Conservation (phyloP, 352 stramenopile genomes). For the Globisporangium paroecandrum region DNA sequence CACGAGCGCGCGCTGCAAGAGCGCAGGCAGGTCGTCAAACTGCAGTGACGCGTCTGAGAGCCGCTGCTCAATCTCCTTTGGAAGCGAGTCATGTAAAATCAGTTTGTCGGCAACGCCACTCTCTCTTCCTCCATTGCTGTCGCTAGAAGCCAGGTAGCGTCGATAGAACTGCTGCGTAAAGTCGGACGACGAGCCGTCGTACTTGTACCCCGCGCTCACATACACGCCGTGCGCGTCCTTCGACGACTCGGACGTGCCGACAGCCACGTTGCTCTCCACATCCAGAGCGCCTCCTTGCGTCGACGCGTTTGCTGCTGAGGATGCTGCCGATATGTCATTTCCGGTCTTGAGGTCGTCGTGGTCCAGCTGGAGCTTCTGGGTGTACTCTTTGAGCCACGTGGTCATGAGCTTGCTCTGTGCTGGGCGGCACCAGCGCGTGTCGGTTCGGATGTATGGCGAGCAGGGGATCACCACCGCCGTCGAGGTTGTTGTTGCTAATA, state of each 20-base stretch:
- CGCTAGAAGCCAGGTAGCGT: slow-evolving; percentile 12
- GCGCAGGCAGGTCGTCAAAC: slow-evolving; percentile 22
- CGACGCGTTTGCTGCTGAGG: not conserved
- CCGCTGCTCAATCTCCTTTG: slow-evolving; percentile 19
- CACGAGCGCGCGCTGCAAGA: slow-evolving; percentile 31
- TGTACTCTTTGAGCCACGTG: slow-evolving; percentile 13
- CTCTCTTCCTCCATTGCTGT: not conserved
- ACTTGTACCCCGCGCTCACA: slow-evolving; percentile 17
- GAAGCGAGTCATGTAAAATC: slow-evolving; percentile 11
- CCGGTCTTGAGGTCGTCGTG: not conserved
- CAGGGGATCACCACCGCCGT: slow-evolving; percentile 12
- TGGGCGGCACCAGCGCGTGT: slow-evolving; percentile 12
- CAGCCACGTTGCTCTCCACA: not conserved
- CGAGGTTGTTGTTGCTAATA: too few species aligned
- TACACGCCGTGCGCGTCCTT: slow-evolving; percentile 21
- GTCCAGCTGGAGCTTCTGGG: not conserved
- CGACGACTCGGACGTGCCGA: not conserved
- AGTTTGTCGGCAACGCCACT: not conserved
- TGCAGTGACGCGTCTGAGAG: slow-evolving; percentile 17
- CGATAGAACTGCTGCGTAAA: slow-evolving; percentile 35
- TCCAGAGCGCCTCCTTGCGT: not conserved
- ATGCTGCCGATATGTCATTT: not conserved
- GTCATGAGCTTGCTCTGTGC: slow-evolving; percentile 6
- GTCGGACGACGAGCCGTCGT: slow-evolving; percentile 29
- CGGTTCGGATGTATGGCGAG: slow-evolving; percentile 10